Evolutionary conservation across 2,329 filamentous ascomycete genomes (phyloP).

Genomic region (Talaromyces sp.): DNA sequence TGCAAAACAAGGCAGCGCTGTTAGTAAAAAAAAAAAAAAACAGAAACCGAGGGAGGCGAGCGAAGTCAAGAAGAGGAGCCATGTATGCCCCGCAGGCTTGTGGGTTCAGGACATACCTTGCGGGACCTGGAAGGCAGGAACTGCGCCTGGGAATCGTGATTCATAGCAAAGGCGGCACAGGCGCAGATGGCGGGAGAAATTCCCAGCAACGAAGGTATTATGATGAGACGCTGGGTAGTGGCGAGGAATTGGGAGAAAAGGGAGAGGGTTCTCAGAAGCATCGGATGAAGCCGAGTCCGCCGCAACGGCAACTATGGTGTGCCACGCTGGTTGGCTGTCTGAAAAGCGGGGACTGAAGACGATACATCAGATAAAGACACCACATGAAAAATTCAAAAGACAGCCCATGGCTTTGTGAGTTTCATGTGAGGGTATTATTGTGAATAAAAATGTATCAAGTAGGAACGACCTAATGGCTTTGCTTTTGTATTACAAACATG

Average conservation of each 20-base stretch:
- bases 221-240: slow-evolving; percentile 6
- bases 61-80: slow-evolving; percentile 16
- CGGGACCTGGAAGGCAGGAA: slow-evolving; percentile 32
- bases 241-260: background rate
- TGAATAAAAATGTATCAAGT: background rate
- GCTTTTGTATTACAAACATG: background rate
- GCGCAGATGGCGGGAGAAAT: background rate
- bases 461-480: background rate
- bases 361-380: background rate
- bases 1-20: background rate
- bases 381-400: background rate
- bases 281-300: slow-evolving; percentile 10
- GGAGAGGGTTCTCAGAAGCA: slow-evolving; percentile 8
- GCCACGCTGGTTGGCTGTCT: background rate
- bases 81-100: slow-evolving; percentile 20
- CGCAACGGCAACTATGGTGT: background rate
- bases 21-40: slow-evolving; percentile 1
- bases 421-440: background rate
- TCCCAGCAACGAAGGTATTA: background rate
- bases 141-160: slow-evolving; percentile 31
- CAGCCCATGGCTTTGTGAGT: background rate
- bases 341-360: background rate
- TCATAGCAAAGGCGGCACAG: slow-evolving; percentile 25
- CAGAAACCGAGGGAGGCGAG: slow-evolving; percentile 6
- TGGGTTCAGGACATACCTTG: slow-evolving; percentile 27